Evolutionary conservation across 768 basidiomycete species (phyloP), one percentile per base, ranked within the genome.

Genomic region (Boletus rex-veris): DNA sequence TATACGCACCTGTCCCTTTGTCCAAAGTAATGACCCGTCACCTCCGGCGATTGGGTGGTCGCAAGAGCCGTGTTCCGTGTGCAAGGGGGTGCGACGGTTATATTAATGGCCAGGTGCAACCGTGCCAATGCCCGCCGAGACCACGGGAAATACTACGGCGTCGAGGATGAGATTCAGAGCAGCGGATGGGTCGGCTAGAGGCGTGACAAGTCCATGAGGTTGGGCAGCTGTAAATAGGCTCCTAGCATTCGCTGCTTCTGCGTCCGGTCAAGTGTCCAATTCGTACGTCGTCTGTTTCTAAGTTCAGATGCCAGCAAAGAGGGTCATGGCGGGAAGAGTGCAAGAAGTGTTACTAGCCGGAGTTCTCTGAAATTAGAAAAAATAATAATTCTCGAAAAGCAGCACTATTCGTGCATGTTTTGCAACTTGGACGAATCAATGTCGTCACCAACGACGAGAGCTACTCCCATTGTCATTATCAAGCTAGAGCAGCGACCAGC

Each of bases 381-480:
- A 58, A 61, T 60, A 68, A 66, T 61, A 69, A 65, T 69, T 67
- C 67, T 69, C 58, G 57, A 62, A 69, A 67, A 58, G 55, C 50
- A 35, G 53, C 45, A 39, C 55, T 53, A 39, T 48, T 40, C 45
- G 24, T 26, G 46, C 60, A 43, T 19, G 58, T 50, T 26, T 44
- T 40, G 41, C 52, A 26, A 48, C 62, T 52, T 28, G 50, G 37
- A 57, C 48, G 57, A 36, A 36, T 47, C 40, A 38, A 14, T 44
- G 7, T 24, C 31, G 26, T 36, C 36, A 10, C 35, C 24, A 42
- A 28, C 31, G 24, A 40, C 12, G 33, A 35, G 33, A 14, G 11
- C 28, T 45, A 53, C 57, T 30, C 19, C 16, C 35, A 38, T 10
- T n/a, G 16, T 2, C 38, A 40, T 21, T 38, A 49, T 11, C 38